Percentiles rank a stretch among this genome's conserved stretches.
These are phyloP conservation scores for Mariannaea elegans DNA, from an alignment of 2,329 filamentous ascomycete species.

Conservation along the genomic window DNA sequence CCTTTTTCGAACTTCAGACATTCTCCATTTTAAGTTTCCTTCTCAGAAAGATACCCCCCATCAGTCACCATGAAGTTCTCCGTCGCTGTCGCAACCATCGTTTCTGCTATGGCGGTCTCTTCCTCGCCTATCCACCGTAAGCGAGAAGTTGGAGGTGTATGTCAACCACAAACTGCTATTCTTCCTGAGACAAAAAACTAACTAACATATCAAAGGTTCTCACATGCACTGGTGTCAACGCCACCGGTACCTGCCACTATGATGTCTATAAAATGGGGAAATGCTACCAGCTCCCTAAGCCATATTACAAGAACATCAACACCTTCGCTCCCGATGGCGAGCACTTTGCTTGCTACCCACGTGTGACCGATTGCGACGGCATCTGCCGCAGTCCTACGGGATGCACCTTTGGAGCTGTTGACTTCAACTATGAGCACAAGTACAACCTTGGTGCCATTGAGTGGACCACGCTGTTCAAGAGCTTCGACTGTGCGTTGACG, in stretches of 20 bases:
- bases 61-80: constrained; percentile 44
- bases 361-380: constrained; percentile 50
- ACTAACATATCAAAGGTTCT: constrained; percentile 50
- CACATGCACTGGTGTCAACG: constrained; percentile 60
- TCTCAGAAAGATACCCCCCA: neutral
- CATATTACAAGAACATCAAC: constrained; percentile 52
- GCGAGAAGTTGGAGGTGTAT: constrained; percentile 57
- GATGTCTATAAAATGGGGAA: constrained; percentile 52
- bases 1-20: constrained; percentile 15
- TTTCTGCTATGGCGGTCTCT: constrained; percentile 34
- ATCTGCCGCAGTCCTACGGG: constrained; percentile 61
- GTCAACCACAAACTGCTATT: constrained; percentile 33
- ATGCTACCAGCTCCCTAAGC: constrained; percentile 56
- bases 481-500: constrained; percentile 46
- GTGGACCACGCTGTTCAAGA: constrained; percentile 53
- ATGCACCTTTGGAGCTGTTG: constrained; percentile 60
- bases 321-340: constrained; percentile 63
- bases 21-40: neutral
- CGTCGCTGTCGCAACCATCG: constrained; percentile 28
- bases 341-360: constrained; percentile 58
- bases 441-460: constrained; percentile 55
- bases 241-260: constrained; percentile 57
- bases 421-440: constrained; percentile 56
- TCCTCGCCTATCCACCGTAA: constrained; percentile 47
- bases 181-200: neutral